Evolutionary conservation across 2,329 filamentous ascomycete genomes (phyloP), one percentile per base, ranked within the genome.

Genomic region (Xylariaceae sp.): DNA sequence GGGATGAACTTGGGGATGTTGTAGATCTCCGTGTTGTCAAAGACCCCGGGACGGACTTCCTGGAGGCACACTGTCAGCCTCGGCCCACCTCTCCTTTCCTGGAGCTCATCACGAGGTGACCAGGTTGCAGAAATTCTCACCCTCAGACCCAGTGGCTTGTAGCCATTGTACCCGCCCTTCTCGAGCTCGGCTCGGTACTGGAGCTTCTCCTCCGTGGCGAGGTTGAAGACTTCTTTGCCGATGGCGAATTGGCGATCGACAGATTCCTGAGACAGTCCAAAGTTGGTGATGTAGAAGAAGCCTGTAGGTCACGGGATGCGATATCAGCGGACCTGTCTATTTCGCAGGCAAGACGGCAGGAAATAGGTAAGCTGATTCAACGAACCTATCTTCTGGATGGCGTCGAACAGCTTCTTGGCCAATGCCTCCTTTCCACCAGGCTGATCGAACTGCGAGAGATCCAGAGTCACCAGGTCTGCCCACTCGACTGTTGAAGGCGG

Each of bases 221-320:
- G 58, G 4, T 66, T 51, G 46, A 78, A 79, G 40, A 80, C 67
- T 22, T 70, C 61, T 37, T 73, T 72, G 1, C 68, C 75, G 3
- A 80, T 64, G 10, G 75, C 72, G 40, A 79, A 80, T 42, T 80
- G 75, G 5, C 63, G 59, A 42, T 80, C 68, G 2, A 80, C 65
- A 48, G 76, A 61, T 29, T 77, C 72, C 49, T 79, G 72, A 1
- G 56, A 59, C n/a, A 80, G 61, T 19, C 74, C 75, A 40, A 73
- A 79, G 54, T 79, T 77, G 38, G 68, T 70, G 14, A 80, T 68
- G 40, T 79, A 78, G 57, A 80, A 80, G 58, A 80, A 75, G 0
- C 75, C 71, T 50, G 31, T n/a, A 18, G 3, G 13, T 5, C 3
- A 12, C 4, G n/a, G n/a, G n/a, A n/a, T n/a, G n/a, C n/a, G n/a